Percentiles rank a stretch among this genome's conserved stretches.
These are phyloP conservation scores for Straminergon stramineum DNA, from an alignment of 225 moss, liverwort and hornwort species.

Conservation along the genomic window DNA sequence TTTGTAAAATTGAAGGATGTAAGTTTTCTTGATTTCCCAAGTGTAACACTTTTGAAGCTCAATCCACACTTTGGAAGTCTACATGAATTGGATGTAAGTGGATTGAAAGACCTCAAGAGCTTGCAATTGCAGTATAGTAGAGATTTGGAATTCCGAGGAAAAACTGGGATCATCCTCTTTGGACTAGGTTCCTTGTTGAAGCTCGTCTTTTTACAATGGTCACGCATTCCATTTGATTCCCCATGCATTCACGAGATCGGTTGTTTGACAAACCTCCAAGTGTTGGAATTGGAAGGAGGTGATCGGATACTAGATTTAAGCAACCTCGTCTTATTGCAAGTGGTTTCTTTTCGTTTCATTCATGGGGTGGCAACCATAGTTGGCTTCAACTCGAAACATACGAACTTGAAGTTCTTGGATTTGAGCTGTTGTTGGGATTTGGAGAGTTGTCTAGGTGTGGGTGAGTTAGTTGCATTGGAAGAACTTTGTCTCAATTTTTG, in stretches of 20 bases:
- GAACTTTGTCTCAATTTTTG: accelerated
- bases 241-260: background rate
- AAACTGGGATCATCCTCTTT: no score
- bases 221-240: no score
- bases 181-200: no score
- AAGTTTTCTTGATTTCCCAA: no score
- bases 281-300: background rate
- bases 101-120: no score
- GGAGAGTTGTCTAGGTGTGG: accelerated
- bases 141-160: no score
- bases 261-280: background rate
- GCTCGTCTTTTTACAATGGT: no score
- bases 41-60: no score
- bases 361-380: accelerated
- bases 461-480: no score
- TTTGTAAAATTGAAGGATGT: no score
- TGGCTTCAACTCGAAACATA: background rate
- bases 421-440: accelerated
- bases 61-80: accelerated
- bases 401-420: background rate
- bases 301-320: accelerated
- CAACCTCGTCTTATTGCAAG: background rate
- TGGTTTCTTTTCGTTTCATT: accelerated
- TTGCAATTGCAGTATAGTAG: no score
- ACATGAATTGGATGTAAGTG: no score